Conservation (phyloP, 2,329 filamentous ascomycete species). For the Arthrobotrys musiformis region DNA sequence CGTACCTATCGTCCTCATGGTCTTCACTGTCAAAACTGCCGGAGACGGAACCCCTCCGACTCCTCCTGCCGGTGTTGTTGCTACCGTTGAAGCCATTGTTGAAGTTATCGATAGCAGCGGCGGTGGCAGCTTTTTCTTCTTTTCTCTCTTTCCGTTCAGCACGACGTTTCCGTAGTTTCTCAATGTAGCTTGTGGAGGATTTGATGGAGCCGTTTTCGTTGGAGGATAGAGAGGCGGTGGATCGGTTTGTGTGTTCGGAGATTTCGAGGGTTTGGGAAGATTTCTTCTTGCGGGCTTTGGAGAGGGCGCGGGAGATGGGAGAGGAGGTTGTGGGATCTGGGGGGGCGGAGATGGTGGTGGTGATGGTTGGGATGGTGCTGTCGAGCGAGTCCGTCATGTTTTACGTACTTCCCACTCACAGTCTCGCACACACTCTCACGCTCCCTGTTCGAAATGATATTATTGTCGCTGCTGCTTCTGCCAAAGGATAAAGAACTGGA, state of each 20-base stretch:
- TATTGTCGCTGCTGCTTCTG: no score
- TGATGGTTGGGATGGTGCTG: slow-evolving; percentile 42
- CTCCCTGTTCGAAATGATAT: no score
- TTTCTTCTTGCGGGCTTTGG: slow-evolving; percentile 47
- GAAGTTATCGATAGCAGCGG: slow-evolving; percentile 10
- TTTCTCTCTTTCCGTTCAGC: slow-evolving; percentile 50
- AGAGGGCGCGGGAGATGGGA: slow-evolving; percentile 38
- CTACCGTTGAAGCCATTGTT: not conserved
- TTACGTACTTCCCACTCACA: slow-evolving; percentile 1
- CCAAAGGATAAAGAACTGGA: no score
- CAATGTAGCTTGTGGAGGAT: slow-evolving; percentile 34
- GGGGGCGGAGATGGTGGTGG: slow-evolving; percentile 44
- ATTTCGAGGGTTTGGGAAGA: slow-evolving; percentile 46
- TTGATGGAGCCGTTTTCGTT: slow-evolving; percentile 45
- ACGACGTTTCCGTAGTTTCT: slow-evolving; percentile 45
- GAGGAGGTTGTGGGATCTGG: slow-evolving; percentile 12
- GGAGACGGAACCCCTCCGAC: slow-evolving; percentile 27
- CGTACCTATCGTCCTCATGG: slow-evolving; percentile 51
- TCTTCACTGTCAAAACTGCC: slow-evolving; percentile 40
- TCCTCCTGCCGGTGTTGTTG: not conserved
- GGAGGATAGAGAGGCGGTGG: slow-evolving; percentile 40
- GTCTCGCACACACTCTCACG: no score
- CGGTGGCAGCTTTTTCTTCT: slow-evolving; percentile 4
- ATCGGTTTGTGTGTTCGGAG: slow-evolving; percentile 23
- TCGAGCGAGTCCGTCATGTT: slow-evolving; percentile 37